phyloP scores from a whole-genome alignment of 1,284 basidiomycete species.

The Trichosporon sp. region DNA sequence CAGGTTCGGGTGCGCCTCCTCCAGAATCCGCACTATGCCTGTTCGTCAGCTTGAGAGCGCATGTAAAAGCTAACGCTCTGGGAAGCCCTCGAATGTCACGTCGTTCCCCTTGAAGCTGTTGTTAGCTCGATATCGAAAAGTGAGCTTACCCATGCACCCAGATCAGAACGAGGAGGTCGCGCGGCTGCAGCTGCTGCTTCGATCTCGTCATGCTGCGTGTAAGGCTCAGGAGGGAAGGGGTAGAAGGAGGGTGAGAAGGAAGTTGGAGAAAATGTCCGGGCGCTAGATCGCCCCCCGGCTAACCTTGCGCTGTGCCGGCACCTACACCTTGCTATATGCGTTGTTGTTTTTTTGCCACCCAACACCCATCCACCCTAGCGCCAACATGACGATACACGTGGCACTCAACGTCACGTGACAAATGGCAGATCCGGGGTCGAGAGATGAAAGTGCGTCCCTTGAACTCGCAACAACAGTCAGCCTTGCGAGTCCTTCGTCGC shows the following conservation, averaged over 20 bases:
- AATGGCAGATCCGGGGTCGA: background rate
- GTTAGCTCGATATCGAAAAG: background rate
- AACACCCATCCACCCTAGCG: background rate
- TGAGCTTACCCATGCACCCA: slow-evolving; percentile 47
- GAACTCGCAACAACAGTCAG: background rate
- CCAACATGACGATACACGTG: background rate
- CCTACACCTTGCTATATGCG: too few species aligned
- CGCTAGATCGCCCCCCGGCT: background rate
- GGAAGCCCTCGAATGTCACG: slow-evolving; percentile 48
- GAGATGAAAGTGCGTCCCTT: background rate
- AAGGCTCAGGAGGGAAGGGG: background rate
- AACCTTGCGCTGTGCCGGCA: background rate
- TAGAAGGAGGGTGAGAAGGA: background rate
- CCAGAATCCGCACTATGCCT: slow-evolving; percentile 68
- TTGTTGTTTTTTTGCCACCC: slow-evolving; percentile 1
- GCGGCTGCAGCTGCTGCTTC: background rate
- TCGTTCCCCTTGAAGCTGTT: slow-evolving; percentile 49
- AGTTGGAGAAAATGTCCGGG: too few species aligned
- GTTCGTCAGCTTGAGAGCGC: slow-evolving; percentile 27
- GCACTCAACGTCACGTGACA: background rate
- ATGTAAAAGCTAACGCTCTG: slow-evolving; percentile 31
- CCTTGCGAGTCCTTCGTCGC: too few species aligned
- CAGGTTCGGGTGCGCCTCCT: slow-evolving; percentile 49
- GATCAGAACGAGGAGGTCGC: slow-evolving; percentile 44
- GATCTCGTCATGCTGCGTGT: background rate